These are phyloP conservation scores for Perkinsela sp. DNA, from an alignment of 208 protist genomes.

Conservation along the genomic window DNA sequence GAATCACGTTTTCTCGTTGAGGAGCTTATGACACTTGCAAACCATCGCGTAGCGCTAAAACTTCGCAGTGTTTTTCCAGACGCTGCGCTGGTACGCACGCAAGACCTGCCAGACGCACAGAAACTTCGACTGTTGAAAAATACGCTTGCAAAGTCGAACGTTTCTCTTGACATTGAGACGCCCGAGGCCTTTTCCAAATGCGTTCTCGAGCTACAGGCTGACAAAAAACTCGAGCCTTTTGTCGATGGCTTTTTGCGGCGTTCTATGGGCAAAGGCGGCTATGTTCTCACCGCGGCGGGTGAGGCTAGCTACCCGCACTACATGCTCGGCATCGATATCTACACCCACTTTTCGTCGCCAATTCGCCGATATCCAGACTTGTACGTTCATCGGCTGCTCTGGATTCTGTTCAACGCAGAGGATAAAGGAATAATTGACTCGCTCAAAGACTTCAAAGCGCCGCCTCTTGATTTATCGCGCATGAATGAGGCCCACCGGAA, in stretches of 20 bases:
- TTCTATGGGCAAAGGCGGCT: conserved; percentile 14
- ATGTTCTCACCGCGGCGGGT: conserved; percentile 25
- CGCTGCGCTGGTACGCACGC: conserved; percentile 36
- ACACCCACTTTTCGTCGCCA: conserved; percentile 22
- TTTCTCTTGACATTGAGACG: conserved; percentile 10
- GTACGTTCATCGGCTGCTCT: conserved; percentile 12
- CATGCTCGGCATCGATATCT: conserved; percentile 9
- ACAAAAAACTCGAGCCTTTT: conserved; percentile 4
- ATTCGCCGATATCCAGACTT: conserved; percentile 20
- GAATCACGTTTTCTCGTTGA: conserved; percentile 61
- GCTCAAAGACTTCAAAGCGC: too few species aligned
- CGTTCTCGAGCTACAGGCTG: conserved; percentile 17
- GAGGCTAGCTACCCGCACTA: conserved; percentile 11
- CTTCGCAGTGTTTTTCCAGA: conserved; percentile 38
- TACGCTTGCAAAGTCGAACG: conserved; percentile 4
- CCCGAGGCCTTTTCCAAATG: conserved; percentile 13
- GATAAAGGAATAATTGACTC: too few species aligned
- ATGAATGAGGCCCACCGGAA: too few species aligned
- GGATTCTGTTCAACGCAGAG: too few species aligned
- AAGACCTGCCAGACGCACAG: conserved; percentile 15
- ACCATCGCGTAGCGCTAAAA: conserved; percentile 48
- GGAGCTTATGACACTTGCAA: conserved; percentile 71
- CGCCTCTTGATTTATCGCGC: too few species aligned
- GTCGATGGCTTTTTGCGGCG: too few species aligned
- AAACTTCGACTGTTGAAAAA: conserved; percentile 14